phyloP scores from a whole-genome alignment of 495 filamentous ascomycete genomes.

The Penicillium ochrochloron region DNA sequence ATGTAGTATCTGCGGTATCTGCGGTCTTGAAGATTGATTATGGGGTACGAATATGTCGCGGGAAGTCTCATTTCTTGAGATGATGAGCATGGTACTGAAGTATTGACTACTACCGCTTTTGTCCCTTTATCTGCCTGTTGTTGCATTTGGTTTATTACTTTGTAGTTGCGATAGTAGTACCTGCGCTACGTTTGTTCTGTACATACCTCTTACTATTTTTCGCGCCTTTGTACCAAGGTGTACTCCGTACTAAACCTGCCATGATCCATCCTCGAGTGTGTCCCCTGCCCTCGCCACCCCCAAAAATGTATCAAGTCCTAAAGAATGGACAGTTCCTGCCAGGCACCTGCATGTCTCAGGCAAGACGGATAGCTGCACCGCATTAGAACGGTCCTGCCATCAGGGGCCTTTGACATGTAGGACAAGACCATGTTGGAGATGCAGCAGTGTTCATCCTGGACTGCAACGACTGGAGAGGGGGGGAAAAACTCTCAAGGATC shows the following conservation, averaged over 20 bases:
- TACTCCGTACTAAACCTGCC: background rate
- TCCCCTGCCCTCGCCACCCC: background rate
- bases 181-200: background rate
- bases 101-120: background rate
- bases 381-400: background rate
- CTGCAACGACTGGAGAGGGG: slow-evolving; percentile 14
- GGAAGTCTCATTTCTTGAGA: background rate
- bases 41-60: background rate
- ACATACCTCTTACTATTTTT: background rate
- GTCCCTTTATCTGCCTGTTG: background rate
- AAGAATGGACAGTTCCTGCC: background rate
- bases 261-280: background rate
- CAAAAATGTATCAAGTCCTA: background rate
- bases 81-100: background rate
- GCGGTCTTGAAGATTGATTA: background rate
- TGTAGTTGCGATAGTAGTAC: background rate
- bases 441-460: slow-evolving; percentile 16
- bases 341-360: background rate
- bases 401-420: slow-evolving; percentile 13
- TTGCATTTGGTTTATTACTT: background rate
- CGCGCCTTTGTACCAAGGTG: background rate
- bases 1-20: no score
- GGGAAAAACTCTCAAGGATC: slow-evolving; percentile 2
- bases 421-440: background rate
- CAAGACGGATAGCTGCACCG: background rate